These are phyloP conservation scores for Calonectria hongkongensis DNA, from an alignment of 2,329 filamentous ascomycete species.

Conservation along the genomic window DNA sequence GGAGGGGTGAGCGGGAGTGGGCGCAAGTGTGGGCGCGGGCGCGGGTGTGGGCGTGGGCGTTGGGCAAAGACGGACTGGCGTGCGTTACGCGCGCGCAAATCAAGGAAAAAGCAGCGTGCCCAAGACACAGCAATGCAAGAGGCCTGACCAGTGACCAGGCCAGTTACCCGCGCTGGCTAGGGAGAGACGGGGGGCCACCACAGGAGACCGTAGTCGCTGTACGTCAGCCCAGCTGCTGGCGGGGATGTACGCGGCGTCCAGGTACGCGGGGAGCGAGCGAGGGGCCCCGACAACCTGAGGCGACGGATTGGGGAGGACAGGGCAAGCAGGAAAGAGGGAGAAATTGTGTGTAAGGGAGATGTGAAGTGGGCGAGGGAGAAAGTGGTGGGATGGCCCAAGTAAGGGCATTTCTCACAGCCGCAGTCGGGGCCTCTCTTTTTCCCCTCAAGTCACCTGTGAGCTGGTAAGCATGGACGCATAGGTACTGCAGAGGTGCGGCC, in stretches of 20 bases:
- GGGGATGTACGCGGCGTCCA: slow-evolving; percentile 6
- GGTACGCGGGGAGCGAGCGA: slow-evolving; percentile 10
- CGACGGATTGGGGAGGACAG: background rate
- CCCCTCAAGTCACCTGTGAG: slow-evolving; percentile 27
- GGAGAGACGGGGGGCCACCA: slow-evolving; percentile 5
- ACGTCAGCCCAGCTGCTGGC: slow-evolving; percentile 16
- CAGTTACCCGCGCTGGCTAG: slow-evolving; percentile 6
- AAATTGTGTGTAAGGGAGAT: slow-evolving; percentile 8
- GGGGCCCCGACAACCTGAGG: background rate
- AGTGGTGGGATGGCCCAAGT: slow-evolving; percentile 23
- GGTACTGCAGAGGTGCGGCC: background rate
- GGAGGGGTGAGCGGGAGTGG: slow-evolving; percentile 14
- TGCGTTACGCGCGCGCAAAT: slow-evolving; percentile 15
- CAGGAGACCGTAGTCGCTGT: background rate
- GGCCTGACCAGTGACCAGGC: slow-evolving; percentile 13
- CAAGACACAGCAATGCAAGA: slow-evolving; percentile 10
- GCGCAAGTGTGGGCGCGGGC: slow-evolving; percentile 1
- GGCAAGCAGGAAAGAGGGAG: background rate
- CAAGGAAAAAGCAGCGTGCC: slow-evolving; percentile 4
- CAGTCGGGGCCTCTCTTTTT: slow-evolving; percentile 7
- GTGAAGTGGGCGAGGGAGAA: slow-evolving; percentile 3
- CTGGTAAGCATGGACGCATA: slow-evolving; percentile 23
- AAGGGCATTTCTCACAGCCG: slow-evolving; percentile 10
- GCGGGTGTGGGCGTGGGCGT: slow-evolving; percentile 10
- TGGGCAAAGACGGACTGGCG: slow-evolving; percentile 15